phyloP scores from a whole-genome alignment of 1,284 basidiomycete genomes.

The Termitomyces sp. region DNA sequence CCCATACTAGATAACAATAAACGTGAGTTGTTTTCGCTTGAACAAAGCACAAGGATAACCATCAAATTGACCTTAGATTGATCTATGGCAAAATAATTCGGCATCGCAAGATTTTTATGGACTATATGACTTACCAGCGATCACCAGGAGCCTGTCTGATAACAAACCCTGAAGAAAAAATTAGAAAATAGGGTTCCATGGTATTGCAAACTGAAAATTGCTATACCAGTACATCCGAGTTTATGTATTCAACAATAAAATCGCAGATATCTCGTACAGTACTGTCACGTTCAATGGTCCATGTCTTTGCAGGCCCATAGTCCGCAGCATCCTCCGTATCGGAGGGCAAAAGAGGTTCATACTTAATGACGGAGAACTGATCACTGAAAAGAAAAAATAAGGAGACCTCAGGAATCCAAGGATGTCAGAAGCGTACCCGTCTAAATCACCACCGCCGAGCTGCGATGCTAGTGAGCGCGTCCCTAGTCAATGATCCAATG shows the following conservation, averaged over 20 bases:
- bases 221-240: constrained; percentile 68
- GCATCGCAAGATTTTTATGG: not conserved
- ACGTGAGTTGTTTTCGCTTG: not conserved
- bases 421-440: constrained; percentile 45
- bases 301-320: constrained; percentile 40
- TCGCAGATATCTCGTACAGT: constrained; percentile 73
- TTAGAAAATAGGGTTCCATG: not conserved
- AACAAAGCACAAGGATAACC: not conserved
- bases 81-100: constrained; percentile 1
- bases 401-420: not conserved
- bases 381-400: constrained; percentile 35
- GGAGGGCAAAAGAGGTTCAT: constrained; percentile 48
- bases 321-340: constrained; percentile 44
- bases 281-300: constrained; percentile 48
- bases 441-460: constrained; percentile 70
- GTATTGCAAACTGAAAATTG: not conserved
- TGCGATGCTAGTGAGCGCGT: constrained; percentile 59
- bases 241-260: constrained; percentile 80
- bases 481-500: constrained; percentile 32
- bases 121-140: constrained; percentile 50
- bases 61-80: constrained; percentile 12
- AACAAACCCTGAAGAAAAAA: constrained; percentile 51
- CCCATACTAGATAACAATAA: constrained; percentile 44
- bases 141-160: constrained; percentile 64
- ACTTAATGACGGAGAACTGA: constrained; percentile 45